Evolutionary conservation across 2,329 filamentous ascomycete species (phyloP).

Genomic region (Calonectria honghensis): DNA sequence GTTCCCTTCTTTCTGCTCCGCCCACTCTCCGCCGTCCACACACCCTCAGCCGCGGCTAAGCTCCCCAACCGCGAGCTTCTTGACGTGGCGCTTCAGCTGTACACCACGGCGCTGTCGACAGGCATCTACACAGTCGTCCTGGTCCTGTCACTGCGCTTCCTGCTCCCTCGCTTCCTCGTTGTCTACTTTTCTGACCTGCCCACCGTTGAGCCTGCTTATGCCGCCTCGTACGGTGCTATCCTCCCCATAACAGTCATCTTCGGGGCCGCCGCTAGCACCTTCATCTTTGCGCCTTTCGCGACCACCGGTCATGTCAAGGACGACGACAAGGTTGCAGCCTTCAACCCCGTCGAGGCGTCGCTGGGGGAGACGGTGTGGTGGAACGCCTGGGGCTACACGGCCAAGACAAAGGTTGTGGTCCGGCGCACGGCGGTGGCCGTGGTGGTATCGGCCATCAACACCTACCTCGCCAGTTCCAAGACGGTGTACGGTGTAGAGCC

Average conservation of each 20-base stretch:
- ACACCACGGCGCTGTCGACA: conserved; percentile 81
- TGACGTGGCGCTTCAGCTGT: conserved; percentile 77
- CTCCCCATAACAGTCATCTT: conserved; percentile 75
- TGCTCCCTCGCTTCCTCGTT: conserved; percentile 83
- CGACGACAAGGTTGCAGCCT: conserved; percentile 70
- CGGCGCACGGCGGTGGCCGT: conserved; percentile 77
- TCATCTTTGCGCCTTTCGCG: conserved; percentile 84
- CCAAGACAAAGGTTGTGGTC: conserved; percentile 78
- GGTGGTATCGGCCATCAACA: conserved; percentile 74
- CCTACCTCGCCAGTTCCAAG: conserved; percentile 78
- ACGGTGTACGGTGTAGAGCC: conserved; percentile 83
- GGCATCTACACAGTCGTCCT: conserved; percentile 85
- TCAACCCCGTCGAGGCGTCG: conserved; percentile 79
- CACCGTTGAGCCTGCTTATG: conserved; percentile 80
- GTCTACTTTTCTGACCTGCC: conserved; percentile 83
- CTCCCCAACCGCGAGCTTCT: conserved; percentile 79
- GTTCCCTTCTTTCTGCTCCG: conserved; percentile 86
- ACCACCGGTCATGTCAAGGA: conserved; percentile 69
- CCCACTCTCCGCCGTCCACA: conserved; percentile 78
- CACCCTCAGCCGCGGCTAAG: conserved; percentile 65
- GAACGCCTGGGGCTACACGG: conserved; percentile 82
- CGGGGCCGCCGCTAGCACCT: conserved; percentile 82
- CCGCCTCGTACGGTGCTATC: conserved; percentile 76
- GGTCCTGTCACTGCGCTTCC: conserved; percentile 80
- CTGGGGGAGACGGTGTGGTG: conserved; percentile 82